Base-by-base conservation (phyloP, 768 basidiomycete species). In the Tricholoma hemisulphureum region DNA sequence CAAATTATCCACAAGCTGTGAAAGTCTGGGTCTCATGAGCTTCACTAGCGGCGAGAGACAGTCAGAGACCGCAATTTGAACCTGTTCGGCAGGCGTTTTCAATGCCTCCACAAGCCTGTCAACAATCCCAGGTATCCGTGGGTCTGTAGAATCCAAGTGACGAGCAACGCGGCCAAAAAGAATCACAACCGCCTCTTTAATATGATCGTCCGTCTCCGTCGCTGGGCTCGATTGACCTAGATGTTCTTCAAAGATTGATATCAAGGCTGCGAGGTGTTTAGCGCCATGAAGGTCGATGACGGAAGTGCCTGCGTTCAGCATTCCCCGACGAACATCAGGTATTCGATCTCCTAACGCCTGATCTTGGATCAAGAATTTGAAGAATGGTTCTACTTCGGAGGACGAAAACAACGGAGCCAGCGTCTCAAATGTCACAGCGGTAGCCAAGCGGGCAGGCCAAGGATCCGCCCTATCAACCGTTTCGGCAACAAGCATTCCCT, bases 1-100 rank as follows among this genome's bases (percentile, higher is more conserved):
- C 3, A 99, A 79, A 55, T 79, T 75, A 51, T 93, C 90, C 45
- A 94, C 82, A n/a, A 99, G 77, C 20, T 72, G 68, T 2, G 81
- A 75, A 14, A 88, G 79, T 23, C 81, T 80, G 7, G 81, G 77
- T 29, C 78, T 76, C 80, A 93, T 89, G 28, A 86, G 73, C 32
- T 82, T 80, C 39, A 95, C 91, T 6, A 99, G 78, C 1, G 95
- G 93, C 0, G 93, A 88, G 3, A 99, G 78, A 74, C 96, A 98
- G 58, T 98, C 97, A 0, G 95, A 93, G 1, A 98, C 94, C 7
- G 97, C 95, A 45, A 93, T 88, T 69, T 98, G 96, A 0, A 99
- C 97, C 67, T 95, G 89, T 69, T 99, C 97, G 2, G 95, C 85
- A 0, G 96, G 97, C 0, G 95, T 98, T 71, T 89, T 89, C 57